A percentile compares a stretch with the other conserved stretches of the same genome.
Evolutionary conservation across 306 rosid species (phyloP).

Genomic region (Vigna hirtella): DNA sequence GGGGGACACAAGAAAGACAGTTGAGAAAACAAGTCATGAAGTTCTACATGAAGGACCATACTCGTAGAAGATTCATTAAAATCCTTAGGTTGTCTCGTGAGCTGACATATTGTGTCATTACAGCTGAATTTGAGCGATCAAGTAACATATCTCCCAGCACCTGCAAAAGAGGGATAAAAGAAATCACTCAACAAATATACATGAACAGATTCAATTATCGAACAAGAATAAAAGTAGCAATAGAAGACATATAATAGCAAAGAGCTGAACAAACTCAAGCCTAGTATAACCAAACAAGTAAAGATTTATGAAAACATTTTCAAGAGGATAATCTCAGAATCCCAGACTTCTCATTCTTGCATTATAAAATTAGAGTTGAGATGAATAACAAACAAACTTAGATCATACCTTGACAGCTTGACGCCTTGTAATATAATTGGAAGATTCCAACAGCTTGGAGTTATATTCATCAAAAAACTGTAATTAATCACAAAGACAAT

Average conservation of each 20-base stretch:
- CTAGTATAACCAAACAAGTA: slow-evolving; percentile 1
- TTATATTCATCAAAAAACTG: slow-evolving; percentile 91
- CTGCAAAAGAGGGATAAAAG: slow-evolving; percentile 54
- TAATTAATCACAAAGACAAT: slow-evolving; percentile 31
- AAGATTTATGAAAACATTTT: slow-evolving; percentile 32
- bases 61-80: slow-evolving; percentile 93
- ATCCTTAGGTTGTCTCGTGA: slow-evolving; percentile 91
- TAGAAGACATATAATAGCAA: background rate
- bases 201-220: slow-evolving; percentile 21
- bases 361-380: background rate
- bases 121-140: slow-evolving; percentile 85
- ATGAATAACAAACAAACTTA: slow-evolving; percentile 31
- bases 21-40: slow-evolving; percentile 6
- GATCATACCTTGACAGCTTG: slow-evolving; percentile 89
- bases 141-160: slow-evolving; percentile 89
- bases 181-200: slow-evolving; percentile 39
- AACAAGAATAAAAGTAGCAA: background rate
- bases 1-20: slow-evolving; percentile 26
- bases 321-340: slow-evolving; percentile 14
- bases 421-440: slow-evolving; percentile 91
- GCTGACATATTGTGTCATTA: slow-evolving; percentile 89
- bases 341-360: slow-evolving; percentile 29
- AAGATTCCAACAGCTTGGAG: slow-evolving; percentile 83
- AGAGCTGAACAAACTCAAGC: background rate
- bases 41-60: slow-evolving; percentile 52